phyloP scores from a whole-genome alignment of 2,329 filamentous ascomycete genomes.

The Cercospora sp. region DNA sequence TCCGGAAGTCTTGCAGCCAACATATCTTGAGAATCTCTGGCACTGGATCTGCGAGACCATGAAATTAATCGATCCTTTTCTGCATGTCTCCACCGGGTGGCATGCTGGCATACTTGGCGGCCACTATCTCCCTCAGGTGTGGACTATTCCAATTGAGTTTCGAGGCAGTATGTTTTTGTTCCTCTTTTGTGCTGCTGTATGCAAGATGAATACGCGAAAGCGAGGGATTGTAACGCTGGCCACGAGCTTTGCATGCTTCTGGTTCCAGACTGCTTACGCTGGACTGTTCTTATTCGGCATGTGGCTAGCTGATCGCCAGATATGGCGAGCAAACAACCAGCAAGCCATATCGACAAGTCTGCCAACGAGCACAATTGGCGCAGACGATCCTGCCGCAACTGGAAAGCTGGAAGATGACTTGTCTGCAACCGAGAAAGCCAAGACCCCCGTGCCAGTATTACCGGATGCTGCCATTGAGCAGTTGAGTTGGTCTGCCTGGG shows the following conservation, averaged over 20 bases:
- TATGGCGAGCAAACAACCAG: neutral
- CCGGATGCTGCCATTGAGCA: too few relatives aligned
- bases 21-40: neutral
- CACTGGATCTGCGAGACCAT: neutral
- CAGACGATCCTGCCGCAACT: neutral
- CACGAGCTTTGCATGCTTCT: neutral
- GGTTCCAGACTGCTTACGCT: slow-evolving; percentile 5
- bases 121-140: slow-evolving; percentile 12
- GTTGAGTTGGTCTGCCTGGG: neutral
- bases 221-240: neutral
- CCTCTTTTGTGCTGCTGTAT: neutral
- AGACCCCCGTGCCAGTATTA: too few relatives aligned
- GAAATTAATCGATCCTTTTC: neutral
- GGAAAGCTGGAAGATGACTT: neutral
- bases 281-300: slow-evolving; percentile 7
- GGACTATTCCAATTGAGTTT: slow-evolving; percentile 14
- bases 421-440: too few relatives aligned
- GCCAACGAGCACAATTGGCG: neutral
- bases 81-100: neutral
- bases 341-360: neutral
- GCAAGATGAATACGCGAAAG: neutral
- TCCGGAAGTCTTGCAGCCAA: neutral
- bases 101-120: neutral
- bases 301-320: slow-evolving; percentile 6
- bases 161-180: slow-evolving; percentile 7